Evolutionary conservation across 169 alveolate genomes (phyloP).

Genomic region (Plasmodium blacklocki): DNA sequence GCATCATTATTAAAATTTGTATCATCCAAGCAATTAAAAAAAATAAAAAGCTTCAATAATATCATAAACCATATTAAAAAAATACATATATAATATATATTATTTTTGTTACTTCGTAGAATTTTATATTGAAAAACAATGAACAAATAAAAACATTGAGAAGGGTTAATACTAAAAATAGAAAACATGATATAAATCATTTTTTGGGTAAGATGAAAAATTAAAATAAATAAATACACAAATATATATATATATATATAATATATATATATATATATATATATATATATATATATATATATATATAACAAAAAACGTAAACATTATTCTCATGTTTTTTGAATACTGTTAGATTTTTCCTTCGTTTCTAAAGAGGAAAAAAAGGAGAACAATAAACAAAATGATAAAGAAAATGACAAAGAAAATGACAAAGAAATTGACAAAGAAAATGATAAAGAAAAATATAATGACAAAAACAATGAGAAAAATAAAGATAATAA

Average conservation of each 20-base stretch:
- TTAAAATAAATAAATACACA: not conserved
- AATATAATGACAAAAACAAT: conserved; percentile 5
- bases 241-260: not conserved
- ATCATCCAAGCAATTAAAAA: too few species aligned
- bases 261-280: conserved; percentile 6
- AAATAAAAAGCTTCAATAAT: too few species aligned
- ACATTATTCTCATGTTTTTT: not conserved
- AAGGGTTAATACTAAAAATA: conserved; percentile 18
- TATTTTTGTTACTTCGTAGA: conserved; percentile 18
- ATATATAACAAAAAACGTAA: not conserved
- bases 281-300: not conserved
- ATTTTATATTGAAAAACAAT: conserved; percentile 15
- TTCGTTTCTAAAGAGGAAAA: conserved; percentile 20
- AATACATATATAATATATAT: not conserved
- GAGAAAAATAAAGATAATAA: conserved; percentile 13
- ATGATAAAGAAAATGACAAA: conserved; percentile 14
- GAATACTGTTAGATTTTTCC: conserved; percentile 27
- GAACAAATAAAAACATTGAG: conserved; percentile 27
- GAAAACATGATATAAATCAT: conserved; percentile 23
- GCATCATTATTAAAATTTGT: too few species aligned
- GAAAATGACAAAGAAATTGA: conserved; percentile 11
- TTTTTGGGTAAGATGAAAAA: conserved; percentile 29
- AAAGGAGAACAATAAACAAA: conserved; percentile 8
- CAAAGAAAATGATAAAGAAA: conserved; percentile 5
- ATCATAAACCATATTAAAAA: not conserved